These are phyloP conservation scores for Colletotrichum truncatum DNA, from an alignment of 2,329 filamentous ascomycete species.

Conservation along the genomic window DNA sequence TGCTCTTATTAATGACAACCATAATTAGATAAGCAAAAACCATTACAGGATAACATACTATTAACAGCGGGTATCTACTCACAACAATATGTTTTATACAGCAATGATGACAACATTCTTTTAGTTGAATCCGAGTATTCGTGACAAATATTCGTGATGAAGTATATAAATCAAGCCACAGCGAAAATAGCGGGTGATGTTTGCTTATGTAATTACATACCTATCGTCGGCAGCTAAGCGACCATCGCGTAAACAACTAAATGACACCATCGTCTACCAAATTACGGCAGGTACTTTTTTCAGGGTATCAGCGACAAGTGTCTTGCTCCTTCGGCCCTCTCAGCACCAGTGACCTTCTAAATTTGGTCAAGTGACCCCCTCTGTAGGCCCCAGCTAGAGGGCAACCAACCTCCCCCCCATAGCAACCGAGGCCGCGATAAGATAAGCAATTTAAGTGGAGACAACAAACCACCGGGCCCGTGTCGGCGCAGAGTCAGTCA, in stretches of 20 bases:
- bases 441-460: background rate
- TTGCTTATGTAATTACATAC: no score
- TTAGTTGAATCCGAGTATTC: no score
- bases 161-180: no score
- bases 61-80: no score
- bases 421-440: constrained; percentile 12
- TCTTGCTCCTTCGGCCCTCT: background rate
- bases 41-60: no score
- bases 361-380: constrained; percentile 17
- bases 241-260: background rate
- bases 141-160: no score
- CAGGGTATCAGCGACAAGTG: background rate
- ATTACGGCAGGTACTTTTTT: background rate
- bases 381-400: background rate
- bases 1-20: no score
- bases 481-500: constrained; percentile 11
- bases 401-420: background rate
- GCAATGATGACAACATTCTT: no score
- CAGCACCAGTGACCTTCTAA: constrained; percentile 8
- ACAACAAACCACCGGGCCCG: background rate
- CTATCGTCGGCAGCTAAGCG: no score
- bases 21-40: no score
- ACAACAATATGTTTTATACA: no score
- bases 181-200: no score
- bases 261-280: background rate